These are phyloP conservation scores for Oryza meridionalis DNA, from an alignment of 176 grass and related monocot genomes.

Conservation along the genomic window DNA sequence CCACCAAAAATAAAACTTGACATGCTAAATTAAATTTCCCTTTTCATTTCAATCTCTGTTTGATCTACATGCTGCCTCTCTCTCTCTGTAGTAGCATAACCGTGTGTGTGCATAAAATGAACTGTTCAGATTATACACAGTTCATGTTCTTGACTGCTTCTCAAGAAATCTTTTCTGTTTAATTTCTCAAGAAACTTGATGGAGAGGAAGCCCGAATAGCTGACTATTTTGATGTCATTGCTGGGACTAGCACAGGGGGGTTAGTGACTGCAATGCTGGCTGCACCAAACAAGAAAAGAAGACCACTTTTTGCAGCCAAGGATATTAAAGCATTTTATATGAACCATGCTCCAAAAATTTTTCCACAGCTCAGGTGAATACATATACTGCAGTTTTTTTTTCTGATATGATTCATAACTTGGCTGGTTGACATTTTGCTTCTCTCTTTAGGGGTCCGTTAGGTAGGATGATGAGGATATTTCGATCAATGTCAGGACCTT, in stretches of 20 bases:
- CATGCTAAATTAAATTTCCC: background rate
- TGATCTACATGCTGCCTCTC: background rate
- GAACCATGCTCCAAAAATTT: constrained; percentile 67
- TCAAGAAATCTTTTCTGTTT: constrained; percentile 11
- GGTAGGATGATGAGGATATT: constrained; percentile 60
- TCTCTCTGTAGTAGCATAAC: background rate
- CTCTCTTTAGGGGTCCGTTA: constrained; percentile 59
- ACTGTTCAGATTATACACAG: background rate
- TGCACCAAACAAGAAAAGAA: constrained; percentile 58
- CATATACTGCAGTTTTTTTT: constrained; percentile 11
- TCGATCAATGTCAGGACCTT: constrained; percentile 63
- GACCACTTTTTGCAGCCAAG: constrained; percentile 78
- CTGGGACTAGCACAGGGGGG: constrained; percentile 89
- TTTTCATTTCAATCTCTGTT: background rate
- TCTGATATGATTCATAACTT: constrained; percentile 27
- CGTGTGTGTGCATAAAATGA: background rate
- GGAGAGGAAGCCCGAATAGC: constrained; percentile 75
- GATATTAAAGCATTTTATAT: constrained; percentile 82
- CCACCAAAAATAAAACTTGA: background rate
- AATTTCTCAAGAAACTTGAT: constrained; percentile 80
- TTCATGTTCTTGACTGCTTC: constrained; percentile 20
- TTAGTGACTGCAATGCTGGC: constrained; percentile 78
- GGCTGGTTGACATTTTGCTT: constrained; percentile 15
- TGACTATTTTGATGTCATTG: constrained; percentile 84
- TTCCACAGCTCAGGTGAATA: constrained; percentile 69